Base-by-base conservation (phyloP, 805 yeast species). In the Lipomyces orientalis region DNA sequence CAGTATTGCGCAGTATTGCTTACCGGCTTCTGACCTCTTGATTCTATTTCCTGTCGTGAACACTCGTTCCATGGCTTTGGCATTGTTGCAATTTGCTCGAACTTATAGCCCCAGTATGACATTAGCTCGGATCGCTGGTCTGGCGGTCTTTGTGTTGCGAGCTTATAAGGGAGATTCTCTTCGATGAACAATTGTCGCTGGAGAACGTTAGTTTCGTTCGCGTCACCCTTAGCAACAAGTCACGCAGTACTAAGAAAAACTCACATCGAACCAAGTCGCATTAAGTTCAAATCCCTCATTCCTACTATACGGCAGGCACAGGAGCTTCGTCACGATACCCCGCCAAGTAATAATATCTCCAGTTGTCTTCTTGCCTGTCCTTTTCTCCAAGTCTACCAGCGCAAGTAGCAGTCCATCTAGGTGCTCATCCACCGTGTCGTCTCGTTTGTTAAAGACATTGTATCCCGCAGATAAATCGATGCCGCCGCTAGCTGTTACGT, bases 291-390 rank as follows among this genome's bases (percentile, higher is more conserved):
- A 76, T 19, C 84, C 83, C 63, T 88, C 88, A 35, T 82, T 81
- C 19, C 81, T 75, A 64, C 84, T 83, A 75, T 87, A 89, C 1
- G 94, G 91, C 31, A 91, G 79, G 6, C 88, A 82, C 78, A 95
- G 80, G 49, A 94, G 79, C 66, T 86, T 85, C 39, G 93, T 88
- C 87, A 94, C 86, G 46, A 91, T 78, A 0, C 98, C 98, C 73
- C 98, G 83, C 85, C 91, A 92, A 0, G 97, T 88, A 29, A 95
- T 81, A 37, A 95, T 84, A 73, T 92, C 90, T 1, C 86, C 85
- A 35, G 84, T 84, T 12, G 66, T 60, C 1, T 86, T 75, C 1
- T 85, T 75, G 0, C 81, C 82, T 5, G 80, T 77, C 19, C 75
- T 74, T 22, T 78, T 75, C 77, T 95, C 98, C 73, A 85, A 80